phyloP scores from a whole-genome alignment of 108 stramenopile genomes.

The Skeletonema menzelii region DNA sequence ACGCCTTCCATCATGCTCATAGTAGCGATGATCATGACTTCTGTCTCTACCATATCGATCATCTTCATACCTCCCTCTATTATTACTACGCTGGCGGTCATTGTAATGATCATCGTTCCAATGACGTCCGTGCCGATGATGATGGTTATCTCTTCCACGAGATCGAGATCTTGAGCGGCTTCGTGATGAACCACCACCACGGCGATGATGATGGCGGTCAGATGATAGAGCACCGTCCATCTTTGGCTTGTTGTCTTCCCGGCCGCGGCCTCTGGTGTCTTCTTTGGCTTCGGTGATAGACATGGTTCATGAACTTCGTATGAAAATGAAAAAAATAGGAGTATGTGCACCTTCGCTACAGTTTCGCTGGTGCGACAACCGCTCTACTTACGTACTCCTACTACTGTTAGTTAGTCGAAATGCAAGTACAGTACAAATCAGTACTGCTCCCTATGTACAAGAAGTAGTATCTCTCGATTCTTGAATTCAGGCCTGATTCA shows the following conservation, averaged over 20 bases:
- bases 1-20: not conserved
- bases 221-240: constrained; percentile 25
- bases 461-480: no score
- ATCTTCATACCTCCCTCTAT: not conserved
- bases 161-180: constrained; percentile 10
- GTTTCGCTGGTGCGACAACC: no score
- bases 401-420: no score
- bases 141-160: not conserved
- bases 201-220: not conserved
- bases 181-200: constrained; percentile 5
- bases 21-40: not conserved
- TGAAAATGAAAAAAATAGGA: no score
- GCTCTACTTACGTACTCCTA: no score
- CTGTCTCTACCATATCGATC: not conserved
- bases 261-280: not conserved
- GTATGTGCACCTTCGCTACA: no score
- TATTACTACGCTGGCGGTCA: not conserved
- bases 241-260: not conserved
- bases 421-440: no score
- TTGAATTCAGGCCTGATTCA: no score
- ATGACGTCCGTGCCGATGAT: not conserved
- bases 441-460: no score
- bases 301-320: no score
- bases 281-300: not conserved
- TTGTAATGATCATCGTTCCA: not conserved